Evolutionary conservation across 1,284 basidiomycete species (phyloP).

Genomic region (Pascua guehoae): DNA sequence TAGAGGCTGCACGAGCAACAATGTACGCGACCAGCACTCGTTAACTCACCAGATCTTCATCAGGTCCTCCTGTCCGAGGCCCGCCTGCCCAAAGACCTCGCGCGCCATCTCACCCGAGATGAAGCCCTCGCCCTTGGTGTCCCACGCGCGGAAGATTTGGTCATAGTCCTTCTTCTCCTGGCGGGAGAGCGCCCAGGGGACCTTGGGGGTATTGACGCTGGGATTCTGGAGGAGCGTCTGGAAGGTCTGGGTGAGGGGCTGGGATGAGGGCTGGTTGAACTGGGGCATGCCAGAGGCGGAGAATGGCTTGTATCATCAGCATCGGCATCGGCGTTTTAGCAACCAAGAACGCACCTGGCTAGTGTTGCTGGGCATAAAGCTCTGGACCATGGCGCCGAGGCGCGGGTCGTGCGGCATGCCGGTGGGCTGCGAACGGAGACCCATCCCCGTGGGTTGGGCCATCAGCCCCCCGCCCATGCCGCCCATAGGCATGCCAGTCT

Average conservation of each 20-base stretch:
- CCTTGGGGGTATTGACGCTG: slow-evolving; percentile 65
- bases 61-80: slow-evolving; percentile 80
- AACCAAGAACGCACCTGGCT: slow-evolving; percentile 35
- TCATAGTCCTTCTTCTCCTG: slow-evolving; percentile 97
- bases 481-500: slow-evolving; percentile 52
- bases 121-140: slow-evolving; percentile 69
- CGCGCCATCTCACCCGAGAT: slow-evolving; percentile 80
- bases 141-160: slow-evolving; percentile 95
- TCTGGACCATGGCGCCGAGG: slow-evolving; percentile 75
- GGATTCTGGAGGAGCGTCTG: slow-evolving; percentile 58
- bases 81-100: slow-evolving; percentile 94
- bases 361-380: slow-evolving; percentile 66
- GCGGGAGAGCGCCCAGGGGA: slow-evolving; percentile 85
- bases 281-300: slow-evolving; percentile 55
- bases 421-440: slow-evolving; percentile 39
- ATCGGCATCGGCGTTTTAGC: background rate
- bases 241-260: slow-evolving; percentile 57
- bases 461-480: slow-evolving; percentile 58
- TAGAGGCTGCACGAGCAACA: slow-evolving; percentile 53
- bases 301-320: slow-evolving; percentile 30
- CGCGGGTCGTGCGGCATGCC: slow-evolving; percentile 62
- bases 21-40: slow-evolving; percentile 47
- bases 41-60: slow-evolving; percentile 75
- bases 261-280: slow-evolving; percentile 50
- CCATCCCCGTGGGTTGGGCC: slow-evolving; percentile 69